These are phyloP conservation scores for Pyropia haitanensis DNA, from an alignment of 23 red algal genomes.

Conservation along the genomic window DNA sequence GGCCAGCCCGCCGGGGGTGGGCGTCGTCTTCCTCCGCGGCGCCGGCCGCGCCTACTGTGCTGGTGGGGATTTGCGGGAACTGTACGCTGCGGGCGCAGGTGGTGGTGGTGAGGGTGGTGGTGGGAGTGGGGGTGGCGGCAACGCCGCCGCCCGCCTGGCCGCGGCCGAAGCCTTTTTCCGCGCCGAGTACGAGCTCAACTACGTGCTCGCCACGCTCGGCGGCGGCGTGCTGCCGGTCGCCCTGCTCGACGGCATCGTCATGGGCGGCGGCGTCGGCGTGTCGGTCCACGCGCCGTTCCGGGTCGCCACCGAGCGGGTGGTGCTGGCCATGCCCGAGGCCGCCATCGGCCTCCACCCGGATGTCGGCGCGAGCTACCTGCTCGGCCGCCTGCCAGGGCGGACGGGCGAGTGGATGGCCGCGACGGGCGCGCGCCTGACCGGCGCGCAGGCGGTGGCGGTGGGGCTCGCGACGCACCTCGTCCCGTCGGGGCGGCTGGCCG, in stretches of 20 bases:
- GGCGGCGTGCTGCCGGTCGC: constrained; percentile 11
- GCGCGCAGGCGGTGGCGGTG: constrained; percentile 24
- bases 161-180: constrained; percentile 45
- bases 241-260: constrained; percentile 81
- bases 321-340: constrained; percentile 92
- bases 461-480: constrained; percentile 93
- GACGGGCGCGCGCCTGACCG: constrained; percentile 65
- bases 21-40: constrained; percentile 29
- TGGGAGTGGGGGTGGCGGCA: too few species aligned
- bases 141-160: not conserved
- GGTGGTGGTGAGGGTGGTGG: not conserved
- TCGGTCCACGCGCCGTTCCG: constrained; percentile 72
- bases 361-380: constrained; percentile 68
- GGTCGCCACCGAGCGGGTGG: constrained; percentile 65
- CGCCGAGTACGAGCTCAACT: constrained; percentile 55
- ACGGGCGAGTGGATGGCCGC: constrained; percentile 55
- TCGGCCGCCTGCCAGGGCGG: constrained; percentile 50
- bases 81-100: constrained; percentile 19
- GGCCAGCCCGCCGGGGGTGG: not conserved
- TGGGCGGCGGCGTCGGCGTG: constrained; percentile 93
- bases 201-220: constrained; percentile 26
- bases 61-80: constrained; percentile 69
- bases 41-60: constrained; percentile 62
- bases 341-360: constrained; percentile 82
- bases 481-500: constrained; percentile 7